Base-by-base conservation (phyloP, 2,329 filamentous ascomycete genomes). In the Trichocomaceae sp. region DNA sequence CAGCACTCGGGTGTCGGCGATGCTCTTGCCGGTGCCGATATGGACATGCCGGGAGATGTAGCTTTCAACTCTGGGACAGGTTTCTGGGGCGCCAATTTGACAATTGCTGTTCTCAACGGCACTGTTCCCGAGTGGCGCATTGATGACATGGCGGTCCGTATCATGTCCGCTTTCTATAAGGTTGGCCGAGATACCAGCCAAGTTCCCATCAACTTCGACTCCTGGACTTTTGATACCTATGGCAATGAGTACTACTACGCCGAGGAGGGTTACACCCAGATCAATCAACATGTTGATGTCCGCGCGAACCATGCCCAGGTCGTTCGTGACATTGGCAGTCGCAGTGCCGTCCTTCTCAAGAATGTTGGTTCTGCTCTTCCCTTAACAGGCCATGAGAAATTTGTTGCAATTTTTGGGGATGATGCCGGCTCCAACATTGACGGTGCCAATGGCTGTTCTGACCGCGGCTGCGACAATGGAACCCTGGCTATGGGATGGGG, bases 111-210 rank as follows among this genome's bases (percentile, higher is more conserved):
- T 5, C 72, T 95, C 62, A 96, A 97, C 66, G 91, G 91, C 35
- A 96, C 90, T 0, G 76, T 97, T 31, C 89, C 92, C 0, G 83
- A 88, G 62, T 95, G 87, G 81, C 83, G 92, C 50, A 69, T 97
- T 9, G 91, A 96, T 62, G 93, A 97, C 66, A 95, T 96, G 86
- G 88, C 83, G 5, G 86, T 90, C 71, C 84, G 93, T 63, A 95
- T 85, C 65, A 81, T 85, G 72, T 77, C 83, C 50, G 81, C 81
- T 2, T 85, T 81, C 68, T 86, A 83, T 69, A 81, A 80, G 62
- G 82, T 85, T 48, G 82, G 80, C 56, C 80, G 81, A 52, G 79
- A 82, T 54, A 68, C 68, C 42, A 63, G 69, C 60, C 68, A 73
- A 39, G 72, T 77, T 22, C 77, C 78, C 42, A 83, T 88, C 70